phyloP scores from a whole-genome alignment of 345 rosid genomes.

The Eutrema yunnanense region DNA sequence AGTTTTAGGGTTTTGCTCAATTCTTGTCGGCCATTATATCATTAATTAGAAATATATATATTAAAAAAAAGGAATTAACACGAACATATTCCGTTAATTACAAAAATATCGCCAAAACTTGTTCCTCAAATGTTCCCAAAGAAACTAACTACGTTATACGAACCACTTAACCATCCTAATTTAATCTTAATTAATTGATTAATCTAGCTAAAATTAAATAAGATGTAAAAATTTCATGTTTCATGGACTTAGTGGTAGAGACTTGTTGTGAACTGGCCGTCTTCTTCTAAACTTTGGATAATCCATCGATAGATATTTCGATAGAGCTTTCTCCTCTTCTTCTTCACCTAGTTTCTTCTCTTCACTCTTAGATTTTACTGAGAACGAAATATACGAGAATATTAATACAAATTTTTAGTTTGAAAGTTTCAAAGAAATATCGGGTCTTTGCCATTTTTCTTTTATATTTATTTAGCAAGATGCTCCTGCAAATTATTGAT shows the following conservation, averaged over 20 bases:
- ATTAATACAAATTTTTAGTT: background rate
- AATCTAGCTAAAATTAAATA: background rate
- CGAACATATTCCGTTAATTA: slow-evolving; percentile 30
- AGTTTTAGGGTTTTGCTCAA: slow-evolving; percentile 27
- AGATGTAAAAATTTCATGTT: background rate
- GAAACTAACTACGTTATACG: slow-evolving; percentile 3
- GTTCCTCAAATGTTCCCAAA: slow-evolving; percentile 19
- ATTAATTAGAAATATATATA: background rate
- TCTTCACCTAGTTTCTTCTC: slow-evolving; percentile 26
- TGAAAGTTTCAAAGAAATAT: background rate
- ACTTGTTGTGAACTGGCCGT: slow-evolving; percentile 74
- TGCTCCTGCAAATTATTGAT: background rate
- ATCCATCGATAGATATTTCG: slow-evolving; percentile 63
- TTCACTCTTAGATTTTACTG: slow-evolving; percentile 26
- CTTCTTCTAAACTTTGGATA: slow-evolving; percentile 60
- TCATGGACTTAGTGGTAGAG: slow-evolving; percentile 53
- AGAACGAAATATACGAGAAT: background rate
- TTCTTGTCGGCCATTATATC: slow-evolving; percentile 28
- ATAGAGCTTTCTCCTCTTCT: slow-evolving; percentile 34
- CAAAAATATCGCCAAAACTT: slow-evolving; percentile 29
- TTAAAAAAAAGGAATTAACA: background rate
- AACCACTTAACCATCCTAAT: slow-evolving; percentile 17
- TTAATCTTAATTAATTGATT: background rate
- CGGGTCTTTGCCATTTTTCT: background rate
- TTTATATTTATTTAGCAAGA: background rate